phyloP scores from a whole-genome alignment of 257 asterid species.

The Nemophila menziesii region DNA sequence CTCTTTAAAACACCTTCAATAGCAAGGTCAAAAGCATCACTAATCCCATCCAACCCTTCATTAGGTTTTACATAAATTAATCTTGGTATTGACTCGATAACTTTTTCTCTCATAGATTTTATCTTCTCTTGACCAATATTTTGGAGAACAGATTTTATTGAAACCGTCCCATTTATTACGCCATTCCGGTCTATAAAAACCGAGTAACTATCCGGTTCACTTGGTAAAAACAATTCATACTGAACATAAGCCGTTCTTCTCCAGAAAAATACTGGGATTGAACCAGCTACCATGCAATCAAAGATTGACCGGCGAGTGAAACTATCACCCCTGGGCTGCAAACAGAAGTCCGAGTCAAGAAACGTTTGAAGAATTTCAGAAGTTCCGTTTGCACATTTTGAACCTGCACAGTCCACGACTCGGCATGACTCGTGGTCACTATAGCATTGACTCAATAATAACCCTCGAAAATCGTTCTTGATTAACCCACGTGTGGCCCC shows the following conservation, averaged over 20 bases:
- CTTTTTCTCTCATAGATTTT: slow-evolving; percentile 48
- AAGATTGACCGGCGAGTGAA: slow-evolving; percentile 68
- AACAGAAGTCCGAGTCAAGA: slow-evolving; percentile 60
- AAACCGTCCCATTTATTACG: slow-evolving; percentile 49
- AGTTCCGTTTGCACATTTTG: slow-evolving; percentile 58
- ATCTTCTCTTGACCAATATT: slow-evolving; percentile 30
- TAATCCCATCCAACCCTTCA: slow-evolving; percentile 41
- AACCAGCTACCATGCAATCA: slow-evolving; percentile 92
- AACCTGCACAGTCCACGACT: slow-evolving; percentile 55
- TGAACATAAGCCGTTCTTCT: slow-evolving; percentile 54
- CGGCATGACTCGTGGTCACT: slow-evolving; percentile 43
- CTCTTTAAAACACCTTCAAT: slow-evolving; percentile 53
- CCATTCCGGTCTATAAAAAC: slow-evolving; percentile 54
- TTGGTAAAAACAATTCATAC: slow-evolving; percentile 72
- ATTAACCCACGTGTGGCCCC: slow-evolving; percentile 56
- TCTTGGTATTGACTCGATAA: slow-evolving; percentile 43
- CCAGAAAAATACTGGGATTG: slow-evolving; percentile 90
- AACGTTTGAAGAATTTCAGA: slow-evolving; percentile 47
- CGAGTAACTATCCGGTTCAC: slow-evolving; percentile 54
- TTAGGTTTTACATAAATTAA: slow-evolving; percentile 40
- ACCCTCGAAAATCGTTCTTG: slow-evolving; percentile 49
- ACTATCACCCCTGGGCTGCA: slow-evolving; percentile 87
- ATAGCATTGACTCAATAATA: slow-evolving; percentile 43
- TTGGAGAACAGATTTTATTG: slow-evolving; percentile 34
- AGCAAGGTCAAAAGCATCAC: slow-evolving; percentile 82